A percentile compares a stretch with the other conserved stretches of the same genome.
These are phyloP conservation scores for Hordeum pubiflorum DNA, from an alignment of 202 grass and related monocot genomes.

Conservation along the genomic window DNA sequence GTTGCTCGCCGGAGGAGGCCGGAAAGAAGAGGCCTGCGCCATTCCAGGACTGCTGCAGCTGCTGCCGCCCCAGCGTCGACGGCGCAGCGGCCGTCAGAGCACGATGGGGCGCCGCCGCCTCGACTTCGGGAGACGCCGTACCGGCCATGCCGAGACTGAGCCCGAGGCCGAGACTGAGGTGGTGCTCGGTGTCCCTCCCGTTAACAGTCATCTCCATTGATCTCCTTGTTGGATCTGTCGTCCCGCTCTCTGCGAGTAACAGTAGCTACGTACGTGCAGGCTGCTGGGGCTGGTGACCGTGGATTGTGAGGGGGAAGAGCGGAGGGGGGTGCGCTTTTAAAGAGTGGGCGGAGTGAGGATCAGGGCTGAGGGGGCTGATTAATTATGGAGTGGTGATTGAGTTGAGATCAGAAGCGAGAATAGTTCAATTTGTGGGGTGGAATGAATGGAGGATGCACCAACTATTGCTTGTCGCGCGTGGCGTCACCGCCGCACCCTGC, in stretches of 20 bases:
- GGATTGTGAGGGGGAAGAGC: neutral
- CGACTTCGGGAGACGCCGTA: neutral
- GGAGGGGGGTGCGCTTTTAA: neutral
- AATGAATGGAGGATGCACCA: neutral
- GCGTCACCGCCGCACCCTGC: neutral
- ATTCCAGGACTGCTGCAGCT: conserved; percentile 20
- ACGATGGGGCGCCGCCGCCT: conserved; percentile 11
- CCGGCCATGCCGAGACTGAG: conserved; percentile 49
- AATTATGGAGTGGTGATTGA: neutral
- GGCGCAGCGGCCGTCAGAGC: neutral
- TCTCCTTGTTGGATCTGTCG: neutral
- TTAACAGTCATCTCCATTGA: conserved; percentile 31
- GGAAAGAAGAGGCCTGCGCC: neutral
- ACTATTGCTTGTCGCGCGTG: neutral
- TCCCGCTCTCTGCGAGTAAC: neutral
- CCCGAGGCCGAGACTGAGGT: conserved; percentile 21
- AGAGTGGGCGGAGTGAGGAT: neutral
- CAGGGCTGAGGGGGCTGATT: neutral
- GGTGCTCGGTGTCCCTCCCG: conserved; percentile 6
- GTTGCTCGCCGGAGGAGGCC: neutral
- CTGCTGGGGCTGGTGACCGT: neutral
- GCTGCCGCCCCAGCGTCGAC: neutral
- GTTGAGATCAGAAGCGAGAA: neutral
- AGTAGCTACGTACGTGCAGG: neutral
- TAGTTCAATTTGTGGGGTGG: neutral